Conservation (phyloP, 2,329 filamentous ascomycete genomes). For the Xylariaceae sp. region DNA sequence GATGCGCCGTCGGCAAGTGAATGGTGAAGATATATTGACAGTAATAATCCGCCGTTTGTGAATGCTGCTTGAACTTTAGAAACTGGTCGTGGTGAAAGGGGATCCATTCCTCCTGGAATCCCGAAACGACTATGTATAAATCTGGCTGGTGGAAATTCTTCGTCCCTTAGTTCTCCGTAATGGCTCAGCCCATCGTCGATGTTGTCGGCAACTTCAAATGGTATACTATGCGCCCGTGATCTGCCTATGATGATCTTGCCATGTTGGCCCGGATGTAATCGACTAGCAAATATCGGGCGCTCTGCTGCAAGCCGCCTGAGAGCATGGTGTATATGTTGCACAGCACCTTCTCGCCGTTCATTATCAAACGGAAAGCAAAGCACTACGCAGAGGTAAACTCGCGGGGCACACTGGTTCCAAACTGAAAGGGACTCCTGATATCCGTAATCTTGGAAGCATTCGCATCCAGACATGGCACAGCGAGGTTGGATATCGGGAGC, state of each 20-base stretch:
- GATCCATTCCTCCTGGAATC: slow-evolving; percentile 20
- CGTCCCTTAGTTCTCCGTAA: slow-evolving; percentile 24
- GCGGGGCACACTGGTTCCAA: slow-evolving; percentile 33
- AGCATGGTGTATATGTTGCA: slow-evolving; percentile 24
- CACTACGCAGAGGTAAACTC: slow-evolving; percentile 32
- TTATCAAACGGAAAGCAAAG: slow-evolving; percentile 31
- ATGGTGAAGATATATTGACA: slow-evolving; percentile 41
- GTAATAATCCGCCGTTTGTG: slow-evolving; percentile 37
- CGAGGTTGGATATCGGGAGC: slow-evolving; percentile 15
- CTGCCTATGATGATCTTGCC: slow-evolving; percentile 24
- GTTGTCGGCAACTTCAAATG: slow-evolving; percentile 21
- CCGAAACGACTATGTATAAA: slow-evolving; percentile 26
- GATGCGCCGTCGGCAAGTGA: slow-evolving; percentile 40
- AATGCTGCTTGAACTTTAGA: slow-evolving; percentile 37
- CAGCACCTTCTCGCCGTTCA: slow-evolving; percentile 18
- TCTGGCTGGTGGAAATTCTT: slow-evolving; percentile 26
- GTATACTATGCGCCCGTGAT: slow-evolving; percentile 26
- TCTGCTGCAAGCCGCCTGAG: slow-evolving; percentile 27
- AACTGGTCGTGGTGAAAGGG: slow-evolving; percentile 32
- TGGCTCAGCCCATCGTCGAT: slow-evolving; percentile 14
- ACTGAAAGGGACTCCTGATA: slow-evolving; percentile 29
- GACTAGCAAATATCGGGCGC: slow-evolving; percentile 29
- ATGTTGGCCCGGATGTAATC: slow-evolving; percentile 23
- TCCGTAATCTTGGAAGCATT: slow-evolving; percentile 18
- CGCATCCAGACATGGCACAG: slow-evolving; percentile 17